A percentile compares a stretch with the other conserved stretches of the same genome.
Evolutionary conservation across 2,329 filamentous ascomycete species (phyloP).

Genomic region (Bipolaris victoriae): DNA sequence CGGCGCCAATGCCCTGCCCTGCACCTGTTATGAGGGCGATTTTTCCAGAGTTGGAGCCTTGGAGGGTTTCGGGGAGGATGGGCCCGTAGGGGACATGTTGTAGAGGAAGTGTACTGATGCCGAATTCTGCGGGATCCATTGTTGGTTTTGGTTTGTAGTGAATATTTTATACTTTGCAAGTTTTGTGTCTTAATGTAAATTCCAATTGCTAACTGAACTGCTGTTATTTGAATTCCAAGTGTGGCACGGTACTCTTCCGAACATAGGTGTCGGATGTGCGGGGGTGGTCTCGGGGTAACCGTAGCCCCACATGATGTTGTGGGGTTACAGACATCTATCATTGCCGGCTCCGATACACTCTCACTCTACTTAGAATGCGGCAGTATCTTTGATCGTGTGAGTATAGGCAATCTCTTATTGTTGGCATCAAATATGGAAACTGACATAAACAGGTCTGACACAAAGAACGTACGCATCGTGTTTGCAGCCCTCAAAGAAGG

Average conservation of each 20-base stretch:
- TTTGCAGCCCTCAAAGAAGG: too few species aligned
- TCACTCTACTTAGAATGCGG: not conserved
- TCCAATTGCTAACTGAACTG: not conserved
- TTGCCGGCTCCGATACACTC: not conserved
- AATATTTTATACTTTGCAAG: not conserved
- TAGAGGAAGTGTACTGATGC: constrained; percentile 25
- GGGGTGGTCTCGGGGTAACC: constrained; percentile 8
- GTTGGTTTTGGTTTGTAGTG: not conserved
- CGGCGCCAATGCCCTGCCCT: constrained; percentile 37
- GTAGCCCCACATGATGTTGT: constrained; percentile 10
- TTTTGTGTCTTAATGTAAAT: not conserved
- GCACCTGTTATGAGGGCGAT: constrained; percentile 39
- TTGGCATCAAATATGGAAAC: too few species aligned
- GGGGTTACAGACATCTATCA: constrained; percentile 2
- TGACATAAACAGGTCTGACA: too few species aligned
- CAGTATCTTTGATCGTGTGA: too few species aligned
- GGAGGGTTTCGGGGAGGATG: constrained; percentile 23
- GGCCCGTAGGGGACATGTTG: constrained; percentile 29
- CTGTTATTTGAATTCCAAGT: not conserved
- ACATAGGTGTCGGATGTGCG: constrained; percentile 1
- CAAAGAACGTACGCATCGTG: too few species aligned
- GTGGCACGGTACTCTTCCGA: not conserved
- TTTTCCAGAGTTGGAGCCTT: constrained; percentile 30
- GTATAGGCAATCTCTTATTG: not conserved
- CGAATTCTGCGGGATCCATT: constrained; percentile 35